Base-by-base conservation (phyloP, 257 asterid species). In the Nicotiana undulata region DNA sequence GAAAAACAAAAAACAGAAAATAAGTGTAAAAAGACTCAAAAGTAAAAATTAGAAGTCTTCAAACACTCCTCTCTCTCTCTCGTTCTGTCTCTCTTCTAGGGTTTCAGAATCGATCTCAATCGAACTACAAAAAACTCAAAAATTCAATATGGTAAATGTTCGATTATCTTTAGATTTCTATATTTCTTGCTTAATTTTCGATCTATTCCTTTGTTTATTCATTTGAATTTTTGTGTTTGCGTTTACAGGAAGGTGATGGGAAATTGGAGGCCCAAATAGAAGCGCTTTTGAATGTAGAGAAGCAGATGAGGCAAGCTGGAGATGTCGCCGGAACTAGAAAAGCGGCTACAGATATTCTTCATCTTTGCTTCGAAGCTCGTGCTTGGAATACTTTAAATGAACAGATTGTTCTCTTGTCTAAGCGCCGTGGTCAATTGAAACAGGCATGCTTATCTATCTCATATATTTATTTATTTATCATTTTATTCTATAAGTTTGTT, bases 381-480 rank as follows among this genome's bases (percentile, higher is more conserved):
- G 90, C 93, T 58, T 96, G 99, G 99, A 88, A 84, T 63, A 91
- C 88, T 20, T 92, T 96, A 49, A 92, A 90, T 44, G 99, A 96
- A 24, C 99, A 96, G 90, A 96, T 96, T 85, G 81, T 94, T 81
- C 90, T 94, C 18, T 82, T 94, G 44, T 96, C 98, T 68, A 96
- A 96, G 88, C 96, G 99, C 78, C 97, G 97, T 58, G 99, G 99
- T 18, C 98, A 96, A 89, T 85, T 96, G 83, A 96, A 96, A 79
- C 99, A 96, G 98, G 99, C 89, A 44, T 32, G 6, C 64, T 37
- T 44, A 8, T 60, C 8, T 84, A 66, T 32, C 0, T 81, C 1
- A 32, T 76, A 18, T n/a, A 4, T 51, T 26, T 59, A 11, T 6
- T 55, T 76, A 7, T 74, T 53, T 79, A 26, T 24, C 26, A 28